Evolutionary conservation across 106 monocot species (phyloP), one percentile per base, ranked within the genome.

Genomic region (Allium fistulosum): DNA sequence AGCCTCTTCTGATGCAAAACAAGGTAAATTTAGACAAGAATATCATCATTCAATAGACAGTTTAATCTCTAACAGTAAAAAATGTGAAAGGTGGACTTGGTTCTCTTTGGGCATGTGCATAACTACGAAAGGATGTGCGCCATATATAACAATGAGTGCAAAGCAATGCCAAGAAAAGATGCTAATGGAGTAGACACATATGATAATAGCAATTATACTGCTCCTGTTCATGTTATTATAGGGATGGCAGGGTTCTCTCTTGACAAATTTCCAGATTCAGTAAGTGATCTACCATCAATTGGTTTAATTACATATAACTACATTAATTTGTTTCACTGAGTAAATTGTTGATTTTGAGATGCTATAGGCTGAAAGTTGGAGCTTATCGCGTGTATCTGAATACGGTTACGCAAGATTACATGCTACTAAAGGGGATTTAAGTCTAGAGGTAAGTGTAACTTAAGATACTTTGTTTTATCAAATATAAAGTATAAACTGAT

Each of bases 91-190:
- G 92, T 92, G 63, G 88, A 92, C 68, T 72, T 92, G 22, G 92
- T 67, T n/a, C 46, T 93, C 16, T 82, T 88, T 67, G 88, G 92
- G 16, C 92, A 93, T 77, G 88, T 88, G 28, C 92, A 93, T 72
- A 93, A 88, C 51, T 88, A 88, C 14, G 93, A 93, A 64, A 83
- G 93, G 55, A 86, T 83, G 6, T 88, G 92, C 70, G 88, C 85
- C 0, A 72, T 93, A 58, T 93, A 79, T 58, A 11, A 77, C 46
- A 61, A 61, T 10, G 55, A 79, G 56, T 93, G 88, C 49, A 79
- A 66, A 80, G 81, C 64, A 65, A 77, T 79, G 71, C 88, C 88
- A 12, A 69, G 3, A 18, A 88, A 87, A 68, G 88, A 77, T 48
- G 57, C 62, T 48, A 49, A 62, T 70, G 88, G 92, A 8, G 18